phyloP scores from a whole-genome alignment of 169 alveolate species.

The Cryptosporidium felis region DNA sequence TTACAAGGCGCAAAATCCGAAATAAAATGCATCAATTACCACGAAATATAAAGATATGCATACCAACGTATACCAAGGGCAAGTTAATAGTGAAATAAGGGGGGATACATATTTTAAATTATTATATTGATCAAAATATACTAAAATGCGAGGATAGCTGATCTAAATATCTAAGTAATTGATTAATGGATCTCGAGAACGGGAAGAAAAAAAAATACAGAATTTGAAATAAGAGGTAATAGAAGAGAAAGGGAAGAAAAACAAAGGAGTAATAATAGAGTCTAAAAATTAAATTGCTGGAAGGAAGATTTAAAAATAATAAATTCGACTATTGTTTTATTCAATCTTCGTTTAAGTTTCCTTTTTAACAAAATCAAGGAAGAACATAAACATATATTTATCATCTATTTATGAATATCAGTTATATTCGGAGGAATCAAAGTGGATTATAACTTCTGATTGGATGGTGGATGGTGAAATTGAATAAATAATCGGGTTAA shows the following conservation, averaged over 20 bases:
- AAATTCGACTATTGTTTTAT: too few species aligned
- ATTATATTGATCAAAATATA: background rate
- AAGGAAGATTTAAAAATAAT: background rate
- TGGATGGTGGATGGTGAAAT: too few species aligned
- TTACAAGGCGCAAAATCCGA: too few species aligned
- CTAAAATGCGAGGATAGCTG: constrained; percentile 21
- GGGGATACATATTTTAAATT: background rate
- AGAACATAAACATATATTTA: too few species aligned
- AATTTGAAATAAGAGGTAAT: background rate
- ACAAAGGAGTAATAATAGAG: background rate
- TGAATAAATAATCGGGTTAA: too few species aligned
- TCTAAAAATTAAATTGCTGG: too few species aligned
- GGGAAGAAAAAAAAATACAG: constrained; percentile 23
- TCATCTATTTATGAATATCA: too few species aligned
- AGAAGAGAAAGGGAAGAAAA: background rate
- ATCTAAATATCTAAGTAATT: constrained; percentile 34
- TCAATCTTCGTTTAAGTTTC: too few species aligned
- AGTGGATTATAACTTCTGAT: too few species aligned
- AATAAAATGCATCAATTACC: background rate
- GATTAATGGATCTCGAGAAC: constrained; percentile 64
- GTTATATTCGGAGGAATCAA: too few species aligned
- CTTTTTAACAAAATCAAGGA: too few species aligned
- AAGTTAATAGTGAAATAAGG: background rate
- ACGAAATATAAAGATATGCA: constrained; percentile 23
- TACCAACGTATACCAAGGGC: background rate